phyloP scores from a whole-genome alignment of 768 basidiomycete species.

The Russula abietina region DNA sequence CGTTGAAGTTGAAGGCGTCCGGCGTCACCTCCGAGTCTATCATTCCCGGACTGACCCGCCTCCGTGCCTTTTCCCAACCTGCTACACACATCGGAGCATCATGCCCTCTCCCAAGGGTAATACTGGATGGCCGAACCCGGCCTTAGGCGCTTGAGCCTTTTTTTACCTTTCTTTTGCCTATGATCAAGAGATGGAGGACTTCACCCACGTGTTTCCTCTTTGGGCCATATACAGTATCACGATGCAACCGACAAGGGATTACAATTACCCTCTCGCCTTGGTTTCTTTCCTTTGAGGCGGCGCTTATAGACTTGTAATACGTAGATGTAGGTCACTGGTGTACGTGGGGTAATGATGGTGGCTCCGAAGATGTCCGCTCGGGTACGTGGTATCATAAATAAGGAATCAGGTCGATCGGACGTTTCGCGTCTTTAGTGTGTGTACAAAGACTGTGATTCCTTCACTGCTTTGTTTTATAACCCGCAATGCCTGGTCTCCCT shows the following conservation, averaged over 20 bases:
- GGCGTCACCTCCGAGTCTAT: no score
- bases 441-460: background rate
- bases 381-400: no score
- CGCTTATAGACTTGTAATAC: background rate
- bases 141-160: no score
- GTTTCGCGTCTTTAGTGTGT: no score
- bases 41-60: no score
- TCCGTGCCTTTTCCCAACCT: no score
- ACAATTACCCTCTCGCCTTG: no score
- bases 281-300: no score
- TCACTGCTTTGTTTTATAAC: background rate
- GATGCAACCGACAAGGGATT: no score
- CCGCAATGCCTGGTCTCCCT: background rate
- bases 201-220: background rate
- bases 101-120: background rate
- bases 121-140: background rate
- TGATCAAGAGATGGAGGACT: background rate
- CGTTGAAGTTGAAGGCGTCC: background rate
- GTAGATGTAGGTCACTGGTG: no score
- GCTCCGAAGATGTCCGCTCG: background rate
- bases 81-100: no score
- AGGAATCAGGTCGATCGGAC: background rate
- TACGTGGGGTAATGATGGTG: no score
- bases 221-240: background rate
- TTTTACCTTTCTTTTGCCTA: background rate